Conservation (phyloP, 768 basidiomycete genomes). For the Lentinula lateritia region DNA sequence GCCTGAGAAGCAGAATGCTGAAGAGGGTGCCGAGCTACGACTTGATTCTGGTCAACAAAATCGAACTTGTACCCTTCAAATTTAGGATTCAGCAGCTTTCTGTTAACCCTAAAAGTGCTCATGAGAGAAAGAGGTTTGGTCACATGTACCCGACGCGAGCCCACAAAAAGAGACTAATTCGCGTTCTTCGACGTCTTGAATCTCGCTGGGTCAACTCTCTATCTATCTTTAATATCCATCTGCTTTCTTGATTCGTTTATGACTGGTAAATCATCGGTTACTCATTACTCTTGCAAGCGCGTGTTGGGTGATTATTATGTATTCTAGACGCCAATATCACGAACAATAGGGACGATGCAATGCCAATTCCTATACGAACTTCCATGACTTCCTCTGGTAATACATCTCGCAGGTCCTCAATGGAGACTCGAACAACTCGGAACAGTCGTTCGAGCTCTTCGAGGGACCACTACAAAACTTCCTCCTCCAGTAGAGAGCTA, state of each 20-base stretch:
- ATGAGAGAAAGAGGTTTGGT: conserved; percentile 1
- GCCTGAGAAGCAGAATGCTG: conserved; percentile 53
- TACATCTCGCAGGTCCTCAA: neutral
- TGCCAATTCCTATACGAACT: neutral
- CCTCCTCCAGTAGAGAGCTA: conserved; percentile 27
- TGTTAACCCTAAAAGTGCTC: conserved; percentile 3
- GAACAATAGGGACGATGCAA: neutral
- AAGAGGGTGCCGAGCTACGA: conserved; percentile 46
- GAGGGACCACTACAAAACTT: conserved; percentile 28
- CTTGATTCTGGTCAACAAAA: conserved; percentile 51
- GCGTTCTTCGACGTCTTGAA: neutral
- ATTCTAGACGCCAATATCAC: neutral
- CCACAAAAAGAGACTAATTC: neutral
- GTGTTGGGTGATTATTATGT: neutral
- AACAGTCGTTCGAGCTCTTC: conserved; percentile 37
- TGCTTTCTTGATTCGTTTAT: neutral
- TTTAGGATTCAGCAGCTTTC: conserved; percentile 60
- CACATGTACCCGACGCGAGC: conserved; percentile 2
- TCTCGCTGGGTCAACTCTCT: neutral
- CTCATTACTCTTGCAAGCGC: neutral
- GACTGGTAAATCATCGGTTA: neutral
- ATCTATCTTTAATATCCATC: neutral
- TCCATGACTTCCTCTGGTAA: neutral
- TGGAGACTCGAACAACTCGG: neutral
- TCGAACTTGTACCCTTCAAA: conserved; percentile 83